These are phyloP conservation scores for Avena sativa DNA, from an alignment of 176 grass and related monocot genomes.

Conservation along the genomic window DNA sequence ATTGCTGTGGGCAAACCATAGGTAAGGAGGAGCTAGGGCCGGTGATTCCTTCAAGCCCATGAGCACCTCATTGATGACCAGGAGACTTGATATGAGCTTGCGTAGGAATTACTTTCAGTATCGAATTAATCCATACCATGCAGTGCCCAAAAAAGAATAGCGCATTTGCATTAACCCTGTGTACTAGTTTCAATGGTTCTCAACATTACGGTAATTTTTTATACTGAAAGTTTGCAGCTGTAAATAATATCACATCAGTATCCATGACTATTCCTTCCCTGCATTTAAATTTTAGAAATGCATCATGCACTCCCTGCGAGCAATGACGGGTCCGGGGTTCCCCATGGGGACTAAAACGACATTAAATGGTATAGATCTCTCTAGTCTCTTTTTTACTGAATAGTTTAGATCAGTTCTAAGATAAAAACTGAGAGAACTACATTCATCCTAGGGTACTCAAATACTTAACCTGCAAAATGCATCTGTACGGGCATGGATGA, in stretches of 20 bases:
- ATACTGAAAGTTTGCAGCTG: constrained; percentile 19
- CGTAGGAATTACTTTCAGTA: not conserved
- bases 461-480: constrained; percentile 80
- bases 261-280: not conserved
- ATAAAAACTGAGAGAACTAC: constrained; percentile 30
- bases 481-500: constrained; percentile 94
- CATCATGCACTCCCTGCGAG: constrained; percentile 8
- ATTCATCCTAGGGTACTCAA: constrained; percentile 27
- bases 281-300: constrained; percentile 13
- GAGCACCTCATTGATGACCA: not conserved
- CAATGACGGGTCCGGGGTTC: not conserved
- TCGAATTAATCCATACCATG: not conserved
- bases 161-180: constrained; percentile 11
- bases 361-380: constrained; percentile 20
- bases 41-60: not conserved
- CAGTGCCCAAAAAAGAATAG: constrained; percentile 11
- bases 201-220: not conserved
- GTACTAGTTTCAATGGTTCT: not conserved
- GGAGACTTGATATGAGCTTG: not conserved
- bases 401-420: constrained; percentile 8
- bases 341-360: constrained; percentile 7
- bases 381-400: constrained; percentile 13
- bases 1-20: not conserved
- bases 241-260: not conserved
- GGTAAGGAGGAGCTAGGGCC: not conserved